Base-by-base conservation (phyloP, 345 rosid genomes). In the Arabis hirsuta region DNA sequence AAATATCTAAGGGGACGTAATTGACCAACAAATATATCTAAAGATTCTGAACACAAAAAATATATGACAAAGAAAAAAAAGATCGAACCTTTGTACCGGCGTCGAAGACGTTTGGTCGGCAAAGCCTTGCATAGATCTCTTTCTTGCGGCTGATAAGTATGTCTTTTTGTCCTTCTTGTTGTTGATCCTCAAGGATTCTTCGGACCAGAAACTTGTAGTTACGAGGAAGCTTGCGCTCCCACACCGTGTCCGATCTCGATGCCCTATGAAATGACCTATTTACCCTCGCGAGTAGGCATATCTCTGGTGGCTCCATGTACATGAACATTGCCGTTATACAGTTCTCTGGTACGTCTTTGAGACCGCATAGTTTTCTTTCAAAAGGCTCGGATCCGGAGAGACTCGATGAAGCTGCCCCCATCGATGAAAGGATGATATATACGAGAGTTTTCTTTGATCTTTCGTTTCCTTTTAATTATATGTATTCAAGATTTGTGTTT, bases 291-390 rank as follows among this genome's bases (percentile, higher is more conserved):
- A 94, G 78, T 51, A 59, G 77, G 67, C 96, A 94, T 22, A 94
- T 94, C 82, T 85, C 91, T n/a, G 82, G 90, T 4, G 98, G 97
- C 65, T 94, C 97, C 75, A 94, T 44, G 81, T 72, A 69, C 81
- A 76, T 80, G 1, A 86, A 67, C 76, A 94, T 85, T 7, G 81
- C 74, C 6, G 97, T 80, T 19, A 86, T 72, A 59, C 97, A 90
- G 53, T 79, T 82, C 76, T 90, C 97, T 10, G 97, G 97, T 11
- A 94, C 63, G 45, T 94, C 96, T 7, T 74, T 83, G 0, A 94
- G 81, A 65, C 83, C 69, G 3, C 87, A 43, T 53, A 59, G 13
- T 34, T 26, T 59, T 67, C 3, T 13, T 38, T 50, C 72, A 13
- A 12, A 19, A 27, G 39, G 47, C 4, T 73, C 69, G n/a, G 82